Evolutionary conservation across 371 early-diverging fungal species (phyloP), one percentile per base, ranked within the genome.

Genomic region (Mortierella sp.): DNA sequence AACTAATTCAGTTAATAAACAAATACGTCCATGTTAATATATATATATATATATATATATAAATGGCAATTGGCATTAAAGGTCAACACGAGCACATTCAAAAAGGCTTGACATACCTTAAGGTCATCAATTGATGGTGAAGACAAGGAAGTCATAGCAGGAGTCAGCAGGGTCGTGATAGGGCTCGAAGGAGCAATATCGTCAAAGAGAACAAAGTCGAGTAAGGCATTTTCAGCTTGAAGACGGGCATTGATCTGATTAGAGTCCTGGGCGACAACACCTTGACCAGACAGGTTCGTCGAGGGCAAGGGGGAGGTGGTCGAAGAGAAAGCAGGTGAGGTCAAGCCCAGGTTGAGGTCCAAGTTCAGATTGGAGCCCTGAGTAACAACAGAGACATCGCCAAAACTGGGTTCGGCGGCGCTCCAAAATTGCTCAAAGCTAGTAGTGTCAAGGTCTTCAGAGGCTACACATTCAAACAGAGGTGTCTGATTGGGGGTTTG

Each of bases 181-280:
- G 70, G 70, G 80, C 74, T 74, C 23, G 60, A 58, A 23, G 66
- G 61, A 74, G 80, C 71, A 43, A 79, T 69, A 70, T 79, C 74
- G 35, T 79, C 80, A 79, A 74, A 79, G 43, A 79, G 80, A 70
- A 79, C 80, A 79, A 79, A 79, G 49, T 79, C 80, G 74, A 79
- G 80, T 61, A 79, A 70, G 56, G 80, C 74, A 53, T 64, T 73
- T 73, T 79, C 80, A 74, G 80, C 80, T 79, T 79, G 80, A 79
- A 79, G 80, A 70, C 49, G 67, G 22, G 70, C 68, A 61, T 53
- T 55, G 57, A 28, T 13, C 49, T 66, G 61, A 42, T 29, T 17
- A 49, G 49, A 60, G 54, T 62, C 67, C 64, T 66, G 56, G 26
- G 62, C 63, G 13, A 51, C 29, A n/a, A 49, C 54, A 28, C 35